These are phyloP conservation scores for Biscogniauxia mediterranea DNA, from an alignment of 2,329 filamentous ascomycete genomes.

Conservation along the genomic window DNA sequence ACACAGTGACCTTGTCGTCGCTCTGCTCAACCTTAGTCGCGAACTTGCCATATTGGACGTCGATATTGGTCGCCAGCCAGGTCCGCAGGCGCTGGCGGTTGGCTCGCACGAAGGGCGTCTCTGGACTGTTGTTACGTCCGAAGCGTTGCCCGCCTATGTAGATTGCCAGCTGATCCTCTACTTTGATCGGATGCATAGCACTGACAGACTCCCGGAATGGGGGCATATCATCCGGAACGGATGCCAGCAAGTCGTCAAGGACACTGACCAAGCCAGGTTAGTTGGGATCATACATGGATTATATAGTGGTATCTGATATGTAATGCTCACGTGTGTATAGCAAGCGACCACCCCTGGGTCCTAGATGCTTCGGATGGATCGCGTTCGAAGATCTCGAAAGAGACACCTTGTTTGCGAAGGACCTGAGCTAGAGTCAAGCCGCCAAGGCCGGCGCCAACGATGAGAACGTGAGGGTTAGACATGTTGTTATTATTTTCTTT, in stretches of 20 bases:
- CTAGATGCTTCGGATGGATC: slow-evolving; percentile 8
- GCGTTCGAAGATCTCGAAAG: slow-evolving; percentile 17
- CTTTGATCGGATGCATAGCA: not conserved
- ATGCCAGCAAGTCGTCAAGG: not conserved
- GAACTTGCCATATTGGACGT: slow-evolving; percentile 40
- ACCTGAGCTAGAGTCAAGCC: slow-evolving; percentile 17
- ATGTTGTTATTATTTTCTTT: not conserved
- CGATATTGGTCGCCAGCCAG: slow-evolving; percentile 28
- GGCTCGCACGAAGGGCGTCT: slow-evolving; percentile 27
- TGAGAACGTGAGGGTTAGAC: slow-evolving; percentile 13
- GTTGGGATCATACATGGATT: not conserved
- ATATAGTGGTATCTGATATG: not conserved
- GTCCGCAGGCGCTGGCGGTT: slow-evolving; percentile 29
- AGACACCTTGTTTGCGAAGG: slow-evolving; percentile 13
- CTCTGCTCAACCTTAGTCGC: slow-evolving; percentile 35
- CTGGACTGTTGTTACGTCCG: not conserved
- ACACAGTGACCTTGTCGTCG: slow-evolving; percentile 35
- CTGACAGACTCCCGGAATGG: slow-evolving; percentile 1
- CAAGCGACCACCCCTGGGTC: slow-evolving; percentile 16
- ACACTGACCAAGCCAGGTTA: not conserved
- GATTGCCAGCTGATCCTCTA: not conserved
- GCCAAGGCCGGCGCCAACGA: slow-evolving; percentile 15
- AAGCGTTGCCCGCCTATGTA: not conserved
- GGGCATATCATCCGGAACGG: not conserved
- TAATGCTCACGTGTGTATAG: slow-evolving; percentile 9